Evolutionary conservation across 495 filamentous ascomycete species (phyloP), one percentile per base, ranked within the genome.

Genomic region (Penicillium goetzii): DNA sequence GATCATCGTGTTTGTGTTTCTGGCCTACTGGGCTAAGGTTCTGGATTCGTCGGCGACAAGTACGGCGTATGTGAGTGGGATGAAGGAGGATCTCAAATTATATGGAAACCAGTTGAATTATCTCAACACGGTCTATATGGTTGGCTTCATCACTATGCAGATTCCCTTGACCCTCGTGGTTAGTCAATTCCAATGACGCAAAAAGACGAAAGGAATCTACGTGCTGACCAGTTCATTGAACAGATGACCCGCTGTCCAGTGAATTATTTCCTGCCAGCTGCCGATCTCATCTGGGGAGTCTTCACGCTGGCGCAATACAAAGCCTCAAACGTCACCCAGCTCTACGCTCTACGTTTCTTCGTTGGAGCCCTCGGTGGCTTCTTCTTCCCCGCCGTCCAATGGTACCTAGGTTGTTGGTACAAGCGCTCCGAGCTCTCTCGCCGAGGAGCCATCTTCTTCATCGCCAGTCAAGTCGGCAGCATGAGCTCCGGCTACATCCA

Each of bases 291-390:
- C 59, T 80, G 77, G 78, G 77, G 78, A 19, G 59, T 77, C 32
- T 80, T 78, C 59, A 80, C 78, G 1, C 62, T 80, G 32, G 71
- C 70, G 6, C 77, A 81, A 50, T 78, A 74, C 66, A 74, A 77
- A 59, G 68, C 68, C 19, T 72, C 43, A 57, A 73, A 52, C 47
- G 68, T 71, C 15, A 71, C 68, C 8, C 61, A 69, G 21, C 64
- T 73, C 7, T 72, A 72, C 49, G 79, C 85, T 28, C 80, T 91
- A 51, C 88, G 92, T 21, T 93, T 95, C 80, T 95, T 96, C 76
- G 84, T 96, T 53, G 92, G 92, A 33, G 92, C 94, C 58, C 84
- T 96, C 3, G 92, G 91, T 40, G 92, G 88, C 0, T 81, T 83
- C 26, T 96, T 95, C 67, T 92, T 95, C 5, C 92, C 92, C 7